A percentile compares a stretch with the other conserved stretches of the same genome.
Conservation (phyloP, 2,329 filamentous ascomycete genomes). For the Penicillium sp. region DNA sequence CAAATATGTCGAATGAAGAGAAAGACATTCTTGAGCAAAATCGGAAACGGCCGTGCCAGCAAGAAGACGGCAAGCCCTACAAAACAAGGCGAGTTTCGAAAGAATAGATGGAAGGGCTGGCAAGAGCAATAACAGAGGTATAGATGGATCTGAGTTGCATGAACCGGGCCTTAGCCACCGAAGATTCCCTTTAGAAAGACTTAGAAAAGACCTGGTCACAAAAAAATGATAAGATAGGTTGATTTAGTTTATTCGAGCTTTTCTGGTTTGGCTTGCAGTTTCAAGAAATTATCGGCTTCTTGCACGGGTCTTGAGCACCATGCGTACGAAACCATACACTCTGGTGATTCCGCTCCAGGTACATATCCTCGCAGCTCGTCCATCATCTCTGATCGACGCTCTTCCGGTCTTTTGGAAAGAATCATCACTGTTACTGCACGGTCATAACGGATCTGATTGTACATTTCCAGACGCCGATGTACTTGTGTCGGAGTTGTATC, state of each 20-base stretch:
- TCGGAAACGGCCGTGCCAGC: slow-evolving; percentile 1
- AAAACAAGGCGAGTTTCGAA: background rate
- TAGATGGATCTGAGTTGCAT: too few species aligned
- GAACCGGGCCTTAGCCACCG: too few species aligned
- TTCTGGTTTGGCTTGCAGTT: too few species aligned
- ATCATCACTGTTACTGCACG: slow-evolving; percentile 21
- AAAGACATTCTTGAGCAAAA: background rate
- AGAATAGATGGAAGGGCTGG: background rate
- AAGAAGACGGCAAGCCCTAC: background rate
- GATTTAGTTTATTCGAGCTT: too few species aligned
- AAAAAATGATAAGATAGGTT: too few species aligned
- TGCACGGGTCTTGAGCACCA: too few species aligned
- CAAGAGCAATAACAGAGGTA: too few species aligned
- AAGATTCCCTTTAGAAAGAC: too few species aligned
- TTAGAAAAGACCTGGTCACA: too few species aligned
- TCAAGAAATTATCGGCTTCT: too few species aligned
- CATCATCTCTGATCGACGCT: slow-evolving; percentile 10
- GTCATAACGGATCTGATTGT: slow-evolving; percentile 16
- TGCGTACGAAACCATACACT: too few species aligned
- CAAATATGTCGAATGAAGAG: background rate
- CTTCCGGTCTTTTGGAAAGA: slow-evolving; percentile 13
- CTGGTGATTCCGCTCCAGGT: slow-evolving; percentile 8
- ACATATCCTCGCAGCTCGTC: slow-evolving; percentile 12
- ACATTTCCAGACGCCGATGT: slow-evolving; percentile 13
- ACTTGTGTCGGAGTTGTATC: slow-evolving; percentile 2